Evolutionary conservation across 192 early-diverging fungal species (phyloP), one percentile per base, ranked within the genome.

Genomic region (Rhizoclosmatium sp.): DNA sequence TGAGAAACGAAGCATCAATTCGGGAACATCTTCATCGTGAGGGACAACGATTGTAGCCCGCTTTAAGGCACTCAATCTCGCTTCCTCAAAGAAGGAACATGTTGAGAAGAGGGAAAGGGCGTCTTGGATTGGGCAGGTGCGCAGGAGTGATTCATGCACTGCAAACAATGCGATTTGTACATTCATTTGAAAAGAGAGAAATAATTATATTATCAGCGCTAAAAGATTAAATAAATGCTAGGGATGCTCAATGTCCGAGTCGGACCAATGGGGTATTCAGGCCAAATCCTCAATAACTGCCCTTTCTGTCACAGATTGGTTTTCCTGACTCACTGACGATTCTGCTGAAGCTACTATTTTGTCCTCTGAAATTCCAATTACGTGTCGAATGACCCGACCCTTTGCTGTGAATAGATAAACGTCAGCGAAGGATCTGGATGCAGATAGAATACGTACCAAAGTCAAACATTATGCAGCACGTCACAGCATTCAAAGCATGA

Each of bases 381-480:
- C 62, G 23, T 65, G 62, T 12, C 62, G 62, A n/a, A 10, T 9
- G 14, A 41, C 12, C 9, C 23, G 62, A 10, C 62, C 62, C 23
- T 65, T 65, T 12, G 62, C 62, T 65, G 62, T 12, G 9, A 65
- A n/a, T 0, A 65, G 31, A 65, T 58, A 58, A 16, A 58, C 14
- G 12, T 16, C 12, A 21, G 14, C 56, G n/a, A 65, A 65, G 40
- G 40, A 65, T 10, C n/a, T 12, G 1, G 31, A 1, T n/a, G 21
- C n/a, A 31, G 40, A n/a, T n/a, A 65, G 40, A 65, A 65, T n/a
- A 72, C 59, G 56, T 40, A 82, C 82, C 80, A 59, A 65, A 58
- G 16, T 85, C 82, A 56, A 67, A 78, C 61, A 85, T 83, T 65
- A 85, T 72, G n/a, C 45, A 41, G 66, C 72, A 65, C 12, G 84